These are phyloP conservation scores for Hyaloscypha hepaticicola DNA, from an alignment of 495 filamentous ascomycete species.

Conservation along the genomic window DNA sequence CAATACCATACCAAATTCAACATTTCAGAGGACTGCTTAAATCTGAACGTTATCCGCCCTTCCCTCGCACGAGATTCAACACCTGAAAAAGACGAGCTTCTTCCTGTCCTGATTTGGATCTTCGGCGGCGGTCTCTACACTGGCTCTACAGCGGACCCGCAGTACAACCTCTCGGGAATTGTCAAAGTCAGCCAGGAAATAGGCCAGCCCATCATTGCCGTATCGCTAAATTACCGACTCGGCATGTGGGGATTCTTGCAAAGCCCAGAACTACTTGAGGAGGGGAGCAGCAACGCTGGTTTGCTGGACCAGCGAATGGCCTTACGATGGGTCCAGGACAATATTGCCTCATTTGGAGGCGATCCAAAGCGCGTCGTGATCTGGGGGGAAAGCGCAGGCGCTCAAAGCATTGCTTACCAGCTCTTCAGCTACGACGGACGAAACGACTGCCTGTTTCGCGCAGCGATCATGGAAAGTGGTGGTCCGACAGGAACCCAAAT, in stretches of 20 bases:
- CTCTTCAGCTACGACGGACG: constrained; percentile 41
- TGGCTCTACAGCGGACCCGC: constrained; percentile 45
- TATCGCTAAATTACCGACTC: constrained; percentile 49
- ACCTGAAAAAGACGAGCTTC: constrained; percentile 40
- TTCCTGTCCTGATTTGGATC: constrained; percentile 72
- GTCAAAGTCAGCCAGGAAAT: constrained; percentile 58
- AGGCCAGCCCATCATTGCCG: constrained; percentile 48
- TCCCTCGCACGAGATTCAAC: constrained; percentile 42
- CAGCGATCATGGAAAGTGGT: constrained; percentile 20
- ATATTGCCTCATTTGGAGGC: constrained; percentile 69
- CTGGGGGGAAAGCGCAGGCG: constrained; percentile 45
- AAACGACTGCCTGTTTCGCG: constrained; percentile 16
- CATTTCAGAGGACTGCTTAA: constrained; percentile 67
- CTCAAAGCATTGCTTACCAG: constrained; percentile 53
- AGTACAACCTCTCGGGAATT: constrained; percentile 48
- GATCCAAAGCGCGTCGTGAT: constrained; percentile 49
- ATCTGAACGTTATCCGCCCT: constrained; percentile 43
- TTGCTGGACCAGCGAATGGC: constrained; percentile 67
- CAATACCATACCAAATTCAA: constrained; percentile 27
- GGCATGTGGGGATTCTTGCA: constrained; percentile 59
- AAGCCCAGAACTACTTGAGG: constrained; percentile 9
- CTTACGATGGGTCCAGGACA: constrained; percentile 67
- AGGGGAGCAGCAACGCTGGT: constrained; percentile 53
- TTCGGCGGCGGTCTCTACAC: constrained; percentile 66
- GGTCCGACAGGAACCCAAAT: constrained; percentile 9